These are phyloP conservation scores for Fusarium paranaense DNA, from an alignment of 2,329 filamentous ascomycete genomes.

Conservation along the genomic window DNA sequence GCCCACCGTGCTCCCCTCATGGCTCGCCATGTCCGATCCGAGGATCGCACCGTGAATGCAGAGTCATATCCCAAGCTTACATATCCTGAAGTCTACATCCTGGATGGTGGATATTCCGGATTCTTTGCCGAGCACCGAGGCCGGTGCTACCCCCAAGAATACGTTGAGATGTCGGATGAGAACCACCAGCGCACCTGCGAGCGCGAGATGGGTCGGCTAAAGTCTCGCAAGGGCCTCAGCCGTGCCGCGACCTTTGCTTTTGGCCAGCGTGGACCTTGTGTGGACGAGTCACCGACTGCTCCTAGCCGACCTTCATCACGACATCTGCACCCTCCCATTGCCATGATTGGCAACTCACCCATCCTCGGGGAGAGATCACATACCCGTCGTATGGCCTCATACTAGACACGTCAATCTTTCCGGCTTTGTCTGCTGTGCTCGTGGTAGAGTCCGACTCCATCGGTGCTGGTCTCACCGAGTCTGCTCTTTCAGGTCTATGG, in stretches of 20 bases:
- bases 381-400: constrained; percentile 73
- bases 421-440: constrained; percentile 45
- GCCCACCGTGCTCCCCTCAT: constrained; percentile 96
- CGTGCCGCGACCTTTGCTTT: constrained; percentile 96
- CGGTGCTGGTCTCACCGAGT: constrained; percentile 45
- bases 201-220: constrained; percentile 92
- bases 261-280: constrained; percentile 73
- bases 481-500: constrained; percentile 37
- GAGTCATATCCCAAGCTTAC: constrained; percentile 88
- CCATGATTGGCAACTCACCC: constrained; percentile 60
- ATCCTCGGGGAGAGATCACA: constrained; percentile 63
- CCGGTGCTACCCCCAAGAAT: constrained; percentile 93
- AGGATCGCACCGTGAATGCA: constrained; percentile 86
- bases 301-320: constrained; percentile 57
- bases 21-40: constrained; percentile 91
- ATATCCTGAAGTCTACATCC: constrained; percentile 97
- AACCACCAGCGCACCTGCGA: constrained; percentile 94
- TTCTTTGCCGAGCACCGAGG: constrained; percentile 85
- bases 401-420: constrained; percentile 55
- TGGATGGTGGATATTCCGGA: constrained; percentile 94
- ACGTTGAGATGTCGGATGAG: constrained; percentile 95
- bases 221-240: constrained; percentile 86
- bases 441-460: constrained; percentile 37
- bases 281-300: constrained; percentile 71
- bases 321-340: constrained; percentile 49